These are phyloP conservation scores for Helianthus annuus DNA, from an alignment of 129 eudicot species.

Conservation along the genomic window HanXRQr2.0-SUNRISE NC_035445.2:143863841-143864340, in stretches of 20 bases:
- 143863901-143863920: not conserved
- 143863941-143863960: not conserved
- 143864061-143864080: conserved; percentile 24
- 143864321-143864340: conserved; percentile 7
- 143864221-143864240: not conserved
- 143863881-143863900: too few species aligned
- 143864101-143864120: conserved; percentile 55
- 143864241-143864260: conserved; percentile 39
- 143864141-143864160: conserved; percentile 28
- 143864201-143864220: not conserved
- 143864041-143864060: conserved; percentile 34
- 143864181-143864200: conserved; percentile 33
- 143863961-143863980: not conserved
- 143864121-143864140: conserved; percentile 39
- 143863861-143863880: too few species aligned
- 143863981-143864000: not conserved
- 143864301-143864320: conserved; percentile 50
- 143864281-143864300: conserved; percentile 63
- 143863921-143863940: not conserved
- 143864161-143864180: not conserved
- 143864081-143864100: conserved; percentile 44
- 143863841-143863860: too few species aligned
- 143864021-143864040: not conserved
- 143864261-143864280: conserved; percentile 29
- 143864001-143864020: not conserved